These are phyloP conservation scores for Bryum argenteum DNA, from an alignment of 225 moss, liverwort and hornwort genomes.

Conservation along the genomic window DNA sequence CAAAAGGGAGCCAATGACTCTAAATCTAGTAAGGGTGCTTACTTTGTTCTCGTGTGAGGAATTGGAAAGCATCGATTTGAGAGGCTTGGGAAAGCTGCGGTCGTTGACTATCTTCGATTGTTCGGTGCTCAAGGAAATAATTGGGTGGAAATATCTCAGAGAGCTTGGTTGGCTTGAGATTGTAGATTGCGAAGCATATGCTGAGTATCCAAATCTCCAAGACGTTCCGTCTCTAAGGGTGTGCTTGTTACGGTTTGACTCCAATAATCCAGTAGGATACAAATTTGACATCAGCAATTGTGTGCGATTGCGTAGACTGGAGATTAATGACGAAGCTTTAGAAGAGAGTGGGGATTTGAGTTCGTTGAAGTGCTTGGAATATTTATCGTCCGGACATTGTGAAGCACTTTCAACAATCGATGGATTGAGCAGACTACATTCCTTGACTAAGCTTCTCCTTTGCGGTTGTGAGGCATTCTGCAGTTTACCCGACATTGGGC, in stretches of 20 bases:
- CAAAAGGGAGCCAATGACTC: fast-evolving
- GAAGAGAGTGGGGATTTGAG: slow-evolving; percentile 20
- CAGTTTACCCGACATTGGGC: slow-evolving; percentile 1
- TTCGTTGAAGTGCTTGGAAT: slow-evolving; percentile 23
- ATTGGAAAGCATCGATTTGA: background rate
- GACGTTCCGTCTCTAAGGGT: background rate
- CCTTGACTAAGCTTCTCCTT: fast-evolving
- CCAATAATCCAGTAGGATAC: background rate
- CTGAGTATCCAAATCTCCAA: background rate
- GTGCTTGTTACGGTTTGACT: fast-evolving
- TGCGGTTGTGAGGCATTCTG: fast-evolving
- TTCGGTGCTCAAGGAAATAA: background rate
- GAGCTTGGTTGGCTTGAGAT: slow-evolving; percentile 7
- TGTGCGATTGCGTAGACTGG: slow-evolving; percentile 5
- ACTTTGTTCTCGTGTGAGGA: fast-evolving
- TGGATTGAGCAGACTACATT: background rate
- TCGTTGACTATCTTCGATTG: fast-evolving
- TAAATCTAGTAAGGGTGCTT: background rate
- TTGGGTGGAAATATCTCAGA: slow-evolving; percentile 18
- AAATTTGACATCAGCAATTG: background rate
- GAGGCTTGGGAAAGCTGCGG: slow-evolving; percentile 15
- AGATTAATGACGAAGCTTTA: fast-evolving
- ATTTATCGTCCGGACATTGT: fast-evolving
- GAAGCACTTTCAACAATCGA: fast-evolving
- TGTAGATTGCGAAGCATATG: fast-evolving